A percentile compares a stretch with the other conserved stretches of the same genome.
These are phyloP conservation scores for Skeletonema potamos DNA, from an alignment of 108 stramenopile species.

Conservation along the genomic window DNA sequence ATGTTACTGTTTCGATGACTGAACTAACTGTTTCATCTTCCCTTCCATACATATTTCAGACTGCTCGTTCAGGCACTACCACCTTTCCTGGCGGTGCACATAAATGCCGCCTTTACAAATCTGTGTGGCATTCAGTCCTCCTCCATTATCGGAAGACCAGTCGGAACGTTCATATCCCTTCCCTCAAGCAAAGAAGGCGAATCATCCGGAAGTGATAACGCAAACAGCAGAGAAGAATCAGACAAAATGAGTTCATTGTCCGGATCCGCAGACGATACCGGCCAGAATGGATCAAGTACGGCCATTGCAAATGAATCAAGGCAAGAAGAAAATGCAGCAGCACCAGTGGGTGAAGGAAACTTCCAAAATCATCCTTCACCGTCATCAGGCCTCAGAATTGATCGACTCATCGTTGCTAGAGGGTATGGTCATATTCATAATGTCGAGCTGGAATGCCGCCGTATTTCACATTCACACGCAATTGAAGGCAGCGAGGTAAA, in stretches of 20 bases:
- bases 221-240: slow-evolving; percentile 19
- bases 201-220: slow-evolving; percentile 21
- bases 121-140: slow-evolving; percentile 69
- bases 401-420: slow-evolving; percentile 60
- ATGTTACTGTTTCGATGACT: not conserved
- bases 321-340: not conserved
- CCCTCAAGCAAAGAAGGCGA: slow-evolving; percentile 22
- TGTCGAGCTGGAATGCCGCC: slow-evolving; percentile 34
- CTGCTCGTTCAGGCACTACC: slow-evolving; percentile 53
- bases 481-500: slow-evolving; percentile 35
- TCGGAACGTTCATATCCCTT: slow-evolving; percentile 43
- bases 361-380: slow-evolving; percentile 3
- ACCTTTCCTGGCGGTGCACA: slow-evolving; percentile 61
- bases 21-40: not conserved
- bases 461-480: slow-evolving; percentile 14
- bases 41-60: slow-evolving; percentile 28
- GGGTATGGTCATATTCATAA: slow-evolving; percentile 52
- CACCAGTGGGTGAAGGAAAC: not conserved
- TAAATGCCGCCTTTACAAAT: slow-evolving; percentile 70
- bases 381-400: slow-evolving; percentile 28
- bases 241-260: slow-evolving; percentile 28
- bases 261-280: slow-evolving; percentile 36
- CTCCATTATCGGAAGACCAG: slow-evolving; percentile 55
- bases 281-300: slow-evolving; percentile 25
- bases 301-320: not conserved